Evolutionary conservation across 495 filamentous ascomycete species (phyloP).

Genomic region (Talaromyces trachyspermus): DNA sequence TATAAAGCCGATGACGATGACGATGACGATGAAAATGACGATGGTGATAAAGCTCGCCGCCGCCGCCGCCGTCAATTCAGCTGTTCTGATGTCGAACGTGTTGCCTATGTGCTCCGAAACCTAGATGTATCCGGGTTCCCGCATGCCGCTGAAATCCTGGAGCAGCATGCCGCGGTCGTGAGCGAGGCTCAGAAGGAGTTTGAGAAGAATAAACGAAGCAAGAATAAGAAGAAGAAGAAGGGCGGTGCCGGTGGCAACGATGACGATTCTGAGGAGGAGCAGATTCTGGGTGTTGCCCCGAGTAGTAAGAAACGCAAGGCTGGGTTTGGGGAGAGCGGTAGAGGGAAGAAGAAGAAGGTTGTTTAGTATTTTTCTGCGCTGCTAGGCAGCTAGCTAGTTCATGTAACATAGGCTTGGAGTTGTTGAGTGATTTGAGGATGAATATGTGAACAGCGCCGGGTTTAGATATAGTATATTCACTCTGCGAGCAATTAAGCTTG

Average conservation of each 20-base stretch:
- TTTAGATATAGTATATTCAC: too few relatives aligned
- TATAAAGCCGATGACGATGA: background rate
- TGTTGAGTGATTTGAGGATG: too few relatives aligned
- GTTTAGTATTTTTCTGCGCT: too few relatives aligned
- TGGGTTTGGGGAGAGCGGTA: background rate
- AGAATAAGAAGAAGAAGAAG: background rate
- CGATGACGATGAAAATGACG: constrained; percentile 1
- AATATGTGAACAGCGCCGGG: too few relatives aligned
- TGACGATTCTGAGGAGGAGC: background rate
- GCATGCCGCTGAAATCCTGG: constrained; percentile 4
- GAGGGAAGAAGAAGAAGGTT: background rate
- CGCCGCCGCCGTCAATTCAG: constrained; percentile 24
- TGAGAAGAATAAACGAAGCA: background rate
- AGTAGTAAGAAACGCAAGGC: background rate
- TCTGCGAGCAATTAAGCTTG: too few relatives aligned
- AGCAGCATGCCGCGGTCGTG: background rate
- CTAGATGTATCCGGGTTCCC: constrained; percentile 22
- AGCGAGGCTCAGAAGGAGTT: constrained; percentile 1
- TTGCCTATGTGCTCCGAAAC: constrained; percentile 51
- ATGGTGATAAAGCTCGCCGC: background rate
- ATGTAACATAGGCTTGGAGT: too few relatives aligned
- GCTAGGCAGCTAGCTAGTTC: too few relatives aligned
- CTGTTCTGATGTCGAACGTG: constrained; percentile 57
- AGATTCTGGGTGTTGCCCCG: constrained; percentile 2
- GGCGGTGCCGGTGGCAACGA: background rate